These are phyloP conservation scores for Melianthus villosus DNA, from an alignment of 441 rosid genomes.

Conservation along the genomic window DNA sequence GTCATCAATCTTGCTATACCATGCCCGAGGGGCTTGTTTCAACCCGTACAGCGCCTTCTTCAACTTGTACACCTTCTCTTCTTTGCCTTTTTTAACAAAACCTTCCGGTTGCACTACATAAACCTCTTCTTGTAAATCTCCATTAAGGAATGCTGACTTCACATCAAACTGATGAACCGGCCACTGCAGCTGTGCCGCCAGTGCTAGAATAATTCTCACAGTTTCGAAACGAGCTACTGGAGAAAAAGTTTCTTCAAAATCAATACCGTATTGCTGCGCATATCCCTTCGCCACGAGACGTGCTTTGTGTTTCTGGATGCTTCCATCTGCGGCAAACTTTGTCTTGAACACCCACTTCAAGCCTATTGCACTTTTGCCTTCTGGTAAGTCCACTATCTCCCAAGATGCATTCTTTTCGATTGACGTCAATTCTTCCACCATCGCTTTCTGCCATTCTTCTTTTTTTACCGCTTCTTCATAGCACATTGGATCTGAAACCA, in stretches of 20 bases:
- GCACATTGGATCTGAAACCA: not conserved
- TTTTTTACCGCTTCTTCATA: not conserved
- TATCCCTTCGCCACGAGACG: not conserved
- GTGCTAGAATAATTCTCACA: not conserved
- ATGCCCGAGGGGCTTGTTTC: not conserved
- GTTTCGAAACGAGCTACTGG: not conserved
- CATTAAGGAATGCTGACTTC: not conserved
- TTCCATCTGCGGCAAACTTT: not conserved
- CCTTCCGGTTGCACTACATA: no score
- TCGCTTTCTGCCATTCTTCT: not conserved
- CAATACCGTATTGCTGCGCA: not conserved
- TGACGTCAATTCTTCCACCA: not conserved
- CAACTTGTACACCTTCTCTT: not conserved
- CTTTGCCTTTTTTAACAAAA: not conserved
- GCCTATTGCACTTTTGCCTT: not conserved
- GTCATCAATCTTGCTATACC: not conserved
- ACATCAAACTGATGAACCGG: not conserved
- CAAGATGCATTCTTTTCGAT: not conserved
- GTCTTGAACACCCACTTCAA: not conserved
- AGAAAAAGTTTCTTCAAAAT: not conserved
- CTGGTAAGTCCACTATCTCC: not conserved
- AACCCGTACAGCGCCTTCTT: not conserved
- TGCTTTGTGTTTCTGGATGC: not conserved
- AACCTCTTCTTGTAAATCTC: not conserved
- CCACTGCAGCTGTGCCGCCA: not conserved